Percentiles rank a stretch among this genome's conserved stretches.
phyloP scores from a whole-genome alignment of 495 filamentous ascomycete species.

The Alectoria sarmentosa region DNA sequence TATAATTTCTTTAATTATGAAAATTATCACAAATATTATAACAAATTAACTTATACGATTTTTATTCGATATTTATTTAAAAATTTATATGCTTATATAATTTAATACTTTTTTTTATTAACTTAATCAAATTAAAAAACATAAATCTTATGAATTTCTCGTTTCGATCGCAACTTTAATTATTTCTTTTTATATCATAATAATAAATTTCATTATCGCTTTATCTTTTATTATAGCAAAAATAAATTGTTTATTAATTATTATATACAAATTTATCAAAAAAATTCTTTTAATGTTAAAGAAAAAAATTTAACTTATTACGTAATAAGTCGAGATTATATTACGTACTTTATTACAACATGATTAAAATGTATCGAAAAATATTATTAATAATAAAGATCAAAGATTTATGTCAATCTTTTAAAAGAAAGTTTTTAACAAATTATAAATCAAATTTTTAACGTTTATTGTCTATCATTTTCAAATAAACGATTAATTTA shows the following conservation, averaged over 20 bases:
- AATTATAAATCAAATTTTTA: no score
- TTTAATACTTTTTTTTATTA: neutral
- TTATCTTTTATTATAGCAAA: neutral
- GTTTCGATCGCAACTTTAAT: neutral
- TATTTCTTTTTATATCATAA: no score
- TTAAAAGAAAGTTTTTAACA: no score
- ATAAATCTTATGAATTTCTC: neutral
- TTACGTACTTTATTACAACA: neutral
- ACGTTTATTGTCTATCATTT: no score
- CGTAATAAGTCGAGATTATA: neutral
- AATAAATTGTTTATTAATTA: constrained; percentile 8
- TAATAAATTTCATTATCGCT: neutral
- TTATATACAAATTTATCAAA: constrained; percentile 3
- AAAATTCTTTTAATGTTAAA: neutral
- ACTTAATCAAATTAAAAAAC: neutral
- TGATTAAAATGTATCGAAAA: constrained; percentile 2
- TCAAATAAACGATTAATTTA: no score
- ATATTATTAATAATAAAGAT: constrained; percentile 8
- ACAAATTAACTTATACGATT: neutral
- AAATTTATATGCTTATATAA: neutral
- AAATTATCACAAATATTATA: neutral
- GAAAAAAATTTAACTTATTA: neutral
- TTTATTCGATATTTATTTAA: constrained; percentile 11
- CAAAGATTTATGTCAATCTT: neutral
- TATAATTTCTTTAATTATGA: neutral